phyloP scores from a whole-genome alignment of 1,139 yeast species.

The Eremothecium sinecaudum region DNA sequence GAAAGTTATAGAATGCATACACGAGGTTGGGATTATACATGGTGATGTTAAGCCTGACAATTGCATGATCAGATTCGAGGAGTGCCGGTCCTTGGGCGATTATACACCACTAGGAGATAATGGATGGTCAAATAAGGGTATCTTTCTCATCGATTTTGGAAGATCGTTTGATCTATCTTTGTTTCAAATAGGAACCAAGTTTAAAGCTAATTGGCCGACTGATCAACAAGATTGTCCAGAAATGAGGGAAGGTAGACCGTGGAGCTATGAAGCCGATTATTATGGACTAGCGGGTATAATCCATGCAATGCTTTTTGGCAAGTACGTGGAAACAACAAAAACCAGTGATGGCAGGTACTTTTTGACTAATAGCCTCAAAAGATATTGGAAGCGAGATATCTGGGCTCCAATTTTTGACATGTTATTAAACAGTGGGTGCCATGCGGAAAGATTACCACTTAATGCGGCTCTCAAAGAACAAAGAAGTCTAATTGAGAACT shows the following conservation, averaged over 20 bases:
- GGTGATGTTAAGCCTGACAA: constrained; percentile 85
- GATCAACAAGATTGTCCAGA: constrained; percentile 73
- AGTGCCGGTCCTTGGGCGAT: constrained; percentile 19
- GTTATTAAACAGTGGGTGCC: constrained; percentile 48
- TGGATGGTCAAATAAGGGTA: constrained; percentile 49
- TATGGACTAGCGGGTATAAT: constrained; percentile 72
- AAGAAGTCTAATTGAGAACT: constrained; percentile 38
- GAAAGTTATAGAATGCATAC: constrained; percentile 52
- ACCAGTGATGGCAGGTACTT: constrained; percentile 29
- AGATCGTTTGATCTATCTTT: constrained; percentile 64
- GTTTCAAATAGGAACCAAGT: constrained; percentile 44
- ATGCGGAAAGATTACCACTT: constrained; percentile 34
- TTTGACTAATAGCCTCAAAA: constrained; percentile 43
- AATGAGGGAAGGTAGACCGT: constrained; percentile 51
- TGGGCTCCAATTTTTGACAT: constrained; percentile 65
- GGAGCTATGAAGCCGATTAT: constrained; percentile 82
- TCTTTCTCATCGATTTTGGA: constrained; percentile 74
- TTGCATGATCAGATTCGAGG: constrained; percentile 62
- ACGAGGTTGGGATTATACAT: constrained; percentile 59
- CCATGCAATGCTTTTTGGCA: constrained; percentile 65
- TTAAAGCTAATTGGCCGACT: constrained; percentile 52
- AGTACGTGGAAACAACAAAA: constrained; percentile 41
- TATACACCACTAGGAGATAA: constrained; percentile 33
- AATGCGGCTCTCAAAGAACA: constrained; percentile 33
- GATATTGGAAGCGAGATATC: constrained; percentile 68